These are phyloP conservation scores for Rugosomyces carneus DNA, from an alignment of 1,284 basidiomycete genomes.

Conservation along the genomic window DNA sequence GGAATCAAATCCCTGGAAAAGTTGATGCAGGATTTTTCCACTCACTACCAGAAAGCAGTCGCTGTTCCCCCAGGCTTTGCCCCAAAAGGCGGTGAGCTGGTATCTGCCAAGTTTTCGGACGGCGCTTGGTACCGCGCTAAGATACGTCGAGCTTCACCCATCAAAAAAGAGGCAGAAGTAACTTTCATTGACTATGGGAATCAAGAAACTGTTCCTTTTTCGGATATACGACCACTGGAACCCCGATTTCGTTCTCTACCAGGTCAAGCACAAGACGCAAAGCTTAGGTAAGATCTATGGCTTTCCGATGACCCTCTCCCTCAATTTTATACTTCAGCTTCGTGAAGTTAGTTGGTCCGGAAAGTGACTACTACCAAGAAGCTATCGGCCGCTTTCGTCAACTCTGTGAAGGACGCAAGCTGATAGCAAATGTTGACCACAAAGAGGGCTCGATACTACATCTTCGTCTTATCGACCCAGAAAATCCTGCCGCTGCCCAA, in stretches of 20 bases:
- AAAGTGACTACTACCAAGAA: conserved; percentile 82
- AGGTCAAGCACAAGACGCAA: conserved; percentile 79
- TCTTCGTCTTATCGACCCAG: conserved; percentile 83
- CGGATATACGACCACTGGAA: conserved; percentile 77
- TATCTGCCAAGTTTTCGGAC: conserved; percentile 88
- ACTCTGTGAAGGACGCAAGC: conserved; percentile 82
- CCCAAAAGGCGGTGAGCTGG: conserved; percentile 82
- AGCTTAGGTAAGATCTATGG: conserved; percentile 52
- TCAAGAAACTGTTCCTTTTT: conserved; percentile 77
- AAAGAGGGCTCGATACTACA: conserved; percentile 75
- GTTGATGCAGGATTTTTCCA: conserved; percentile 89
- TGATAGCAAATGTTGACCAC: conserved; percentile 87
- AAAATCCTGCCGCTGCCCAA: conserved; percentile 53
- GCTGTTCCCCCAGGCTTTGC: conserved; percentile 58
- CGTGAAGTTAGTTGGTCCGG: conserved; percentile 71
- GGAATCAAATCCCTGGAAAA: conserved; percentile 86
- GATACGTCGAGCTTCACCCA: conserved; percentile 72
- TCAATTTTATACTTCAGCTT: conserved; percentile 47
- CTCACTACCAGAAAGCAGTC: conserved; percentile 69
- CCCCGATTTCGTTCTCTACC: conserved; percentile 80
- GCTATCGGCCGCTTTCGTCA: conserved; percentile 81
- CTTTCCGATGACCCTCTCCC: background rate
- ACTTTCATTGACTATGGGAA: conserved; percentile 89
- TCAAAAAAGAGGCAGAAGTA: conserved; percentile 87
- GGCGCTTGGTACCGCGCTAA: conserved; percentile 93